Evolutionary conservation across 73 alveolate genomes (phyloP), one percentile per base, ranked within the genome.

Genomic region (Stentor roeselii): DNA sequence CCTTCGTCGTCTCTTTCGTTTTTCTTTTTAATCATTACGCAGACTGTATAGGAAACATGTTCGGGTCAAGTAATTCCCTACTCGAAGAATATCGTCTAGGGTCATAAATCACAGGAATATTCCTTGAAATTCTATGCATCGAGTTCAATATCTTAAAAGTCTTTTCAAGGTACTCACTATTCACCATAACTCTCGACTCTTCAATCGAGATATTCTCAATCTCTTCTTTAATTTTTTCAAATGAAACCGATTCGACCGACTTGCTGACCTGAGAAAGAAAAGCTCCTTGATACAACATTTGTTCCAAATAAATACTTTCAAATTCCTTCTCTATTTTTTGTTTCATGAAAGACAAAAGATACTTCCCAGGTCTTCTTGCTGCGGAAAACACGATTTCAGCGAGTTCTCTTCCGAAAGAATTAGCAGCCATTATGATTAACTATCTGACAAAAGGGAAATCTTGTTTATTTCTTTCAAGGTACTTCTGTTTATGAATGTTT

Each of bases 401-500:
- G 11, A 67, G 37, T 32, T 67, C 42, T 67, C 27, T 32, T 27
- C 50, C 14, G 34, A 67, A 67, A 67, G 80, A 67, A 67, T 67
- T 67, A 32, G 37, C 80, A 21, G 80, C 80, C 80, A 67, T 67
- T 50, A n/a, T n/a, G n/a, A n/a, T n/a, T n/a, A n/a, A n/a, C n/a
- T 50, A 50, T 50, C 67, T 50, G 6, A 50, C 21, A 50, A 11
- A 50, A 50, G 67, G 67, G 21, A 50, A 50, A 50, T 50, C 67
- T 21, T 11, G 6, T 50, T 50, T 50, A 21, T 50, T 50, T 21
- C 67, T 50, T 50, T 50, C 67, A 11, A 50, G 67, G 21, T 50
- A 50, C 21, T 50, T 50, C 6, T 11, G 67, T 50, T 21, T 50
- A 11, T 21, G 6, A 11, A 50, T 50, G 21, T 50, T 21, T 50